Conservation (phyloP, 805 yeast genomes). For the Saccharomycopsis babjevae region DNA sequence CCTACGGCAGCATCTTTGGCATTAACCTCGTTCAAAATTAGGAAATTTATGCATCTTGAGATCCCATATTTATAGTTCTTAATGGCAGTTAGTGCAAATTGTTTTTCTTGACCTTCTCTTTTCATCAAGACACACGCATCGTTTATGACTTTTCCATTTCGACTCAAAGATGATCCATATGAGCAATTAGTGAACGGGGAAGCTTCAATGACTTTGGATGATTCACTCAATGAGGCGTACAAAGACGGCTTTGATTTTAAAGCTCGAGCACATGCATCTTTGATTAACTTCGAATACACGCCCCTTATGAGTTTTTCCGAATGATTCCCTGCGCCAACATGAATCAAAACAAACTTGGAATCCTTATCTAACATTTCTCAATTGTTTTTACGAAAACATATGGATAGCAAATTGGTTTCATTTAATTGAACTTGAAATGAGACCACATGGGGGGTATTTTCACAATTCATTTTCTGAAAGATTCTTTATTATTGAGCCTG, state of each 20-base stretch:
- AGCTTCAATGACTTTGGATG: slow-evolving; percentile 7
- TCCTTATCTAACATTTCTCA: background rate
- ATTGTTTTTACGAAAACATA: background rate
- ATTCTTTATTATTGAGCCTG: no score
- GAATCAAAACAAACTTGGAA: slow-evolving; percentile 26
- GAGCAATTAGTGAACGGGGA: slow-evolving; percentile 4
- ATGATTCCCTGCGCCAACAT: slow-evolving; percentile 46
- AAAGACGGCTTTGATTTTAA: background rate
- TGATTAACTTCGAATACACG: slow-evolving; percentile 21
- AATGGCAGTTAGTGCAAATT: slow-evolving; percentile 15
- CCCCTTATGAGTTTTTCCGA: slow-evolving; percentile 14
- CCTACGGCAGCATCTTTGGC: background rate
- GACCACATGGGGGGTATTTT: no score
- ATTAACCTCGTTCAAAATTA: slow-evolving; percentile 1
- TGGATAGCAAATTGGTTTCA: no score
- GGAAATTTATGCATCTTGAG: slow-evolving; percentile 12
- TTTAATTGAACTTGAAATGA: no score
- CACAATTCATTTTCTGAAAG: no score
- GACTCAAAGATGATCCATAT: slow-evolving; percentile 29
- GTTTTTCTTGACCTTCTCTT: background rate
- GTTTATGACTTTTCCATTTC: slow-evolving; percentile 28
- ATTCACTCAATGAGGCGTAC: background rate
- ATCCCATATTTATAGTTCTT: slow-evolving; percentile 9
- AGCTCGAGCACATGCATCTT: slow-evolving; percentile 18
- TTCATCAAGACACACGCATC: slow-evolving; percentile 28